These are phyloP conservation scores for Carex littledalei DNA, from an alignment of 176 grass and related monocot genomes.

Conservation along the genomic window DNA sequence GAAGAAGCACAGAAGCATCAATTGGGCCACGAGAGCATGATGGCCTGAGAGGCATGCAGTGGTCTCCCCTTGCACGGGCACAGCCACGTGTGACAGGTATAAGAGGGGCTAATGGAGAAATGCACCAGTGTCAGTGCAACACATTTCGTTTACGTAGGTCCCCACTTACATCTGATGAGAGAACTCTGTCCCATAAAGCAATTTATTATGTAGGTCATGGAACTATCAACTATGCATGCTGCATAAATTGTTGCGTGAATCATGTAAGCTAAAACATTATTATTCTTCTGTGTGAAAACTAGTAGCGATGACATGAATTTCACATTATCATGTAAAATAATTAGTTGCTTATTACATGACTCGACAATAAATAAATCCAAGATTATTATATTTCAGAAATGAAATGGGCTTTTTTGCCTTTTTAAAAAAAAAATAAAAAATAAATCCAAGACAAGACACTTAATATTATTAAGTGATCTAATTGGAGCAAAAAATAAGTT, in stretches of 20 bases:
- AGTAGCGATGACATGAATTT: neutral
- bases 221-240: neutral
- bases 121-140: neutral
- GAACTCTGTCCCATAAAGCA: neutral
- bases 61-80: constrained; percentile 22
- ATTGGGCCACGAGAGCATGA: constrained; percentile 15
- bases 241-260: neutral
- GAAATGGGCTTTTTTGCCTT: no score
- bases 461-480: neutral
- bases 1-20: neutral
- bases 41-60: constrained; percentile 19
- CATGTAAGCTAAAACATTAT: neutral
- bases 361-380: neutral
- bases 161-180: neutral
- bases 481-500: neutral
- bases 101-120: constrained; percentile 4
- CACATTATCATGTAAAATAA: neutral
- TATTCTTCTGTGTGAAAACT: no score
- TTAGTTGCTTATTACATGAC: neutral
- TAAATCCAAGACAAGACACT: neutral
- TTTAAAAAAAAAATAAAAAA: no score
- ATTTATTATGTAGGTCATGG: neutral
- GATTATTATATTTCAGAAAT: no score
- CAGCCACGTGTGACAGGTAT: constrained; percentile 2
- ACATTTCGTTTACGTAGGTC: neutral